Base-by-base conservation (phyloP, 2,329 filamentous ascomycete genomes). In the Curvularia spicifera region DNA sequence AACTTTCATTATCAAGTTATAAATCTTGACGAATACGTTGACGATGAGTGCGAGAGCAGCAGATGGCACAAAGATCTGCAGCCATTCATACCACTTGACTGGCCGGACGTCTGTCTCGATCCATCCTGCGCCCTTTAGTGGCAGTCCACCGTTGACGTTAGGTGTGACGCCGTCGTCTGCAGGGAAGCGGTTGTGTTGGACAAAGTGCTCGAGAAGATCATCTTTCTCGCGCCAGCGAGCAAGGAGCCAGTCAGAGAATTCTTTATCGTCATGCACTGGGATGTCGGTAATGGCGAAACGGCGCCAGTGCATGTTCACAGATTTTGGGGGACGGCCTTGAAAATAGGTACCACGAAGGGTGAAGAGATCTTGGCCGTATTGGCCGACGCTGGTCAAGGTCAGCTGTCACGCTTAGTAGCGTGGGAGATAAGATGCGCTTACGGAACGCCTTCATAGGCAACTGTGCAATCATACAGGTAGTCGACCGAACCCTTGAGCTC, bases 241-340 rank as follows among this genome's bases (percentile, higher is more conserved):
- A 45, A 89, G 84, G 24, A 97, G 80, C 95, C 95, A 99, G 7
- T 82, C 70, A 57, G 94, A 89, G 72, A 99, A 98, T 26, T 83
- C 80, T 33, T 89, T 84, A 7, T 84, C 82, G 66, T 89, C 85
- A 47, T 91, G 84, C 4, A 96, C 82, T 0, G 95, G 95, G 26
- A 99, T 94, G 46, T 92, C 88, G 15, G 84, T 84, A 20, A 97
- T 73, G 24, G 85, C 83, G 78, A 96, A 98, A 20, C 93, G 88
- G 52, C 95, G 88, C 93, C 94, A 99, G 80, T 97, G 89, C 81
- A 98, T 92, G 78, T 97, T 97, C 69, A 98, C 93, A 2, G 91
- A 96, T 75, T 93, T 96, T 5, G 95, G 95, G 0, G 93, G 89
- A 0, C 91, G 89, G 43, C 95, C 94, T 75, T 95, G 86, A 66